Percentiles rank a stretch among this genome's conserved stretches.
Conservation (phyloP, 1,139 yeast species). For the Candida sp. region DNA sequence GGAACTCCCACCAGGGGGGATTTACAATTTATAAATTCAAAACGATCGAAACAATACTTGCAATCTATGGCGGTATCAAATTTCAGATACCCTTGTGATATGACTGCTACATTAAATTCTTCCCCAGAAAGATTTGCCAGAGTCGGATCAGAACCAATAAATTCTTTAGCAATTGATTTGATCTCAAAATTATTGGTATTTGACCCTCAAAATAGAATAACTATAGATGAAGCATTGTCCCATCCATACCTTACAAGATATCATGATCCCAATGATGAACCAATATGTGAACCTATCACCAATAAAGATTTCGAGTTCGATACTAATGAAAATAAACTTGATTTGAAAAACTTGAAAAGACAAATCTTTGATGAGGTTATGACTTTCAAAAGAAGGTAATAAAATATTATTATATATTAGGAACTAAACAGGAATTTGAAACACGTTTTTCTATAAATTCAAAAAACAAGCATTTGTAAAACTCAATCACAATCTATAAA, state of each 20-base stretch:
- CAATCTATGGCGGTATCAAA: slow-evolving; percentile 52
- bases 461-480: no score
- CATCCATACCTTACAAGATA: slow-evolving; percentile 82
- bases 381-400: slow-evolving; percentile 10
- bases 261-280: slow-evolving; percentile 86
- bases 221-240: slow-evolving; percentile 74
- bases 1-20: slow-evolving; percentile 91
- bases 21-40: slow-evolving; percentile 72
- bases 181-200: slow-evolving; percentile 72
- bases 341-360: slow-evolving; percentile 66
- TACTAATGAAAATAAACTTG: slow-evolving; percentile 64
- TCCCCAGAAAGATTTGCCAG: slow-evolving; percentile 15
- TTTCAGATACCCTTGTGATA: slow-evolving; percentile 5
- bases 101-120: slow-evolving; percentile 2
- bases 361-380: slow-evolving; percentile 64
- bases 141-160: slow-evolving; percentile 21
- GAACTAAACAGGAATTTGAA: no score
- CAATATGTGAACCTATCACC: slow-evolving; percentile 69
- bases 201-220: slow-evolving; percentile 74
- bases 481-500: not conserved
- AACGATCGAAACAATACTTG: slow-evolving; percentile 85
- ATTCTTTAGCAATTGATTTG: slow-evolving; percentile 75
- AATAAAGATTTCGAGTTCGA: slow-evolving; percentile 83
- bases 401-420: no score
- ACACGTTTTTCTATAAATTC: no score